Conservation (phyloP, 805 yeast species). For the Starmerella bombicola region DNA sequence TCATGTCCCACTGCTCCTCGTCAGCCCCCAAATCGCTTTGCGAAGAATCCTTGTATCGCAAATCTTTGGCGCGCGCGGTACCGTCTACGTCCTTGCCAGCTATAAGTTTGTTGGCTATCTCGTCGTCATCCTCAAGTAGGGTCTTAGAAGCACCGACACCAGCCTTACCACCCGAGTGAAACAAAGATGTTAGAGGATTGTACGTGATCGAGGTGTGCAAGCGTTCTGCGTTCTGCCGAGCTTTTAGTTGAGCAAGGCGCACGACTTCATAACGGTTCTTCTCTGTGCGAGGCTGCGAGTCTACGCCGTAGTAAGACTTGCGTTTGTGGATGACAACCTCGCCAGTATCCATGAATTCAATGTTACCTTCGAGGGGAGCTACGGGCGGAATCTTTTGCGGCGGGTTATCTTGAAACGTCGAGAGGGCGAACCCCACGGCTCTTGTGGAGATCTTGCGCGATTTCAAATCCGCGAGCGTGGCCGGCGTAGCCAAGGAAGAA, state of each 20-base stretch:
- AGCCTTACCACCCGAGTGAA: not conserved
- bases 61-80: slow-evolving; percentile 1
- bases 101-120: not conserved
- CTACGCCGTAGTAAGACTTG: slow-evolving; percentile 3
- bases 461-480: slow-evolving; percentile 11
- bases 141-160: not conserved
- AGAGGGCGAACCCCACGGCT: slow-evolving; percentile 48
- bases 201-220: slow-evolving; percentile 14
- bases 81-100: slow-evolving; percentile 15
- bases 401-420: slow-evolving; percentile 64
- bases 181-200: slow-evolving; percentile 9
- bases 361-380: slow-evolving; percentile 69
- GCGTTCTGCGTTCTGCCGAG: slow-evolving; percentile 20
- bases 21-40: not conserved
- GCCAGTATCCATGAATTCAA: slow-evolving; percentile 30
- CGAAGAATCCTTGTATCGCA: not conserved
- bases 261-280: slow-evolving; percentile 17
- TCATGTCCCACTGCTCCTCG: slow-evolving; percentile 22
- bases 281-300: slow-evolving; percentile 13
- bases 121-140: slow-evolving; percentile 10
- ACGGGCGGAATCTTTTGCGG: slow-evolving; percentile 91
- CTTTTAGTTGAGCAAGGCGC: slow-evolving; percentile 15
- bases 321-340: slow-evolving; percentile 15
- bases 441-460: slow-evolving; percentile 10
- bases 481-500: no score